Evolutionary conservation across 2,329 filamentous ascomycete species (phyloP).

Genomic region (Pseudocercospora vitis): DNA sequence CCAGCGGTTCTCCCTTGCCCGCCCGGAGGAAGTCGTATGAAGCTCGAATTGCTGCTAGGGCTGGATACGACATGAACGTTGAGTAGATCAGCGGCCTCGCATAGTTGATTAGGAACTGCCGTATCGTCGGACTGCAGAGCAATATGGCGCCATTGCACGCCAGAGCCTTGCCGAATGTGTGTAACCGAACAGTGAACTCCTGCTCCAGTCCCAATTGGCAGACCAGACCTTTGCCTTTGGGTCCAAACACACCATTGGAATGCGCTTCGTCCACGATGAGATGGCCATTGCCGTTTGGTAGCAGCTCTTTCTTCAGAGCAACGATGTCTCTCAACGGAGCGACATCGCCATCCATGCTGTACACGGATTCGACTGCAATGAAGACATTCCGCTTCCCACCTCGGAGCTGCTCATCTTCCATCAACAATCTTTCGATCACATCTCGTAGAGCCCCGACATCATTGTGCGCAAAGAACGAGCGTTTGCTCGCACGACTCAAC

Average conservation of each 20-base stretch:
- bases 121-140: slow-evolving; percentile 59
- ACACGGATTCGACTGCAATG: slow-evolving; percentile 68
- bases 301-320: slow-evolving; percentile 53
- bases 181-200: slow-evolving; percentile 58
- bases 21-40: slow-evolving; percentile 58
- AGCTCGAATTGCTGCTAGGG: slow-evolving; percentile 59
- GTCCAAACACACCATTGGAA: slow-evolving; percentile 61
- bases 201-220: slow-evolving; percentile 57
- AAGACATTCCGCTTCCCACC: slow-evolving; percentile 58
- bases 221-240: slow-evolving; percentile 59
- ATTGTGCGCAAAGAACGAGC: slow-evolving; percentile 60
- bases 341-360: slow-evolving; percentile 82
- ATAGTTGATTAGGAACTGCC: slow-evolving; percentile 71
- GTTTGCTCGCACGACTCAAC: slow-evolving; percentile 56
- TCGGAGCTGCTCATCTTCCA: slow-evolving; percentile 33
- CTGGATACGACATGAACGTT: slow-evolving; percentile 64
- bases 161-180: slow-evolving; percentile 69
- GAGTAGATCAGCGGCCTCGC: slow-evolving; percentile 74
- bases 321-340: slow-evolving; percentile 64
- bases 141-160: slow-evolving; percentile 66
- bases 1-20: slow-evolving; percentile 49
- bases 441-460: slow-evolving; percentile 41
- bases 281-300: slow-evolving; percentile 61
- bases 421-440: slow-evolving; percentile 37
- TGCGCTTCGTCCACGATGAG: slow-evolving; percentile 70